phyloP scores from a whole-genome alignment of 2,329 filamentous ascomycete genomes.

The Xylaria sp. region DNA sequence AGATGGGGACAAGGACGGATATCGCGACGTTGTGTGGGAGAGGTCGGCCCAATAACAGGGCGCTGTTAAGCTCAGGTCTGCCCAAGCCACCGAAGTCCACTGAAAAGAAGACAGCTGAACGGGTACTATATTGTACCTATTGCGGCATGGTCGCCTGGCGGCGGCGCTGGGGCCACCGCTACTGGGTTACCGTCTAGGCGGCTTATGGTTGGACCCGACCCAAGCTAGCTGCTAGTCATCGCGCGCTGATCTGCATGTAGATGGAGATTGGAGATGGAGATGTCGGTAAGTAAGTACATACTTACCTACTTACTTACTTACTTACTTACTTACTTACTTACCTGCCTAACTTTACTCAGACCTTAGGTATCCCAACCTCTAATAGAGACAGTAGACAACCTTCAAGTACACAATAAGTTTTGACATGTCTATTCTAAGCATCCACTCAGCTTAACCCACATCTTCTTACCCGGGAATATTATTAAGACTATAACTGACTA shows the following conservation, averaged over 20 bases:
- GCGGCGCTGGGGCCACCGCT: conserved; percentile 24
- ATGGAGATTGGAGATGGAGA: conserved; percentile 16
- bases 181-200: conserved; percentile 6
- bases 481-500: background rate
- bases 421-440: conserved; percentile 1
- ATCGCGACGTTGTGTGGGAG: conserved; percentile 37
- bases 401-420: background rate
- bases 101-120: conserved; percentile 38
- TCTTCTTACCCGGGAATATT: background rate
- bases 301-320: background rate
- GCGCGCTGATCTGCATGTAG: conserved; percentile 33
- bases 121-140: conserved; percentile 25
- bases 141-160: conserved; percentile 26
- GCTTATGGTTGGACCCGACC: conserved; percentile 16
- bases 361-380: background rate
- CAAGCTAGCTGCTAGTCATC: conserved; percentile 38
- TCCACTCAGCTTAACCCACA: background rate
- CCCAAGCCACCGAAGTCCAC: conserved; percentile 36
- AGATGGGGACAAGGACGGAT: conserved; percentile 35
- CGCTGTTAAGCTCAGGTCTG: conserved; percentile 31
- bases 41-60: conserved; percentile 33
- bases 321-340: background rate
- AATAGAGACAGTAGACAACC: background rate
- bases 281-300: background rate
- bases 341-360: background rate